Conservation (phyloP, 225 moss, liverwort and hornwort species). For the Sphagnum tenellum region DNA sequence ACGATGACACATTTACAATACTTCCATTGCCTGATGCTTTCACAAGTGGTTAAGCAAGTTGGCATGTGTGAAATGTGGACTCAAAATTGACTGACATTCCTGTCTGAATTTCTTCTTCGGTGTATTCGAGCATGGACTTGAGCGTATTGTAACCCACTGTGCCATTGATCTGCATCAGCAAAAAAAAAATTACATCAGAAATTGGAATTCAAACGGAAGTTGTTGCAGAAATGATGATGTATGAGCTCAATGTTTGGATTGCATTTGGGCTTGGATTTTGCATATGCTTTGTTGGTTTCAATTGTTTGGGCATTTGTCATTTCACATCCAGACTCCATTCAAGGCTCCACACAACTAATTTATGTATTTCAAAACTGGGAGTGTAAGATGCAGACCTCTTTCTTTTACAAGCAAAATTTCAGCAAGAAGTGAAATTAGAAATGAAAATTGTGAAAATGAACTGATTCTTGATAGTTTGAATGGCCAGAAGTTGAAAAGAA, state of each 20-base stretch:
- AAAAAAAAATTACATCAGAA: background rate
- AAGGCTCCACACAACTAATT: no score
- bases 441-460: background rate
- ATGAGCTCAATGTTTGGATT: no score
- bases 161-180: slow-evolving; percentile 26
- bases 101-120: slow-evolving; percentile 12
- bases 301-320: no score
- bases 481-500: no score
- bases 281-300: no score
- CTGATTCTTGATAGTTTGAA: no score
- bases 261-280: background rate
- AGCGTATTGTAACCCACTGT: slow-evolving; percentile 9
- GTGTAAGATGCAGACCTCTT: no score
- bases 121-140: slow-evolving; percentile 20
- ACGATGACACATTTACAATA: slow-evolving; percentile 31
- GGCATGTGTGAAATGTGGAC: slow-evolving; percentile 19
- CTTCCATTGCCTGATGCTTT: slow-evolving; percentile 22
- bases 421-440: background rate
- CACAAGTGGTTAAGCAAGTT: slow-evolving; percentile 28
- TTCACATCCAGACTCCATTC: no score
- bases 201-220: background rate
- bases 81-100: slow-evolving; percentile 21
- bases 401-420: background rate
- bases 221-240: no score
- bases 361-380: no score